Evolutionary conservation across 768 basidiomycete species (phyloP).

Genomic region (Lyophyllum atratum): DNA sequence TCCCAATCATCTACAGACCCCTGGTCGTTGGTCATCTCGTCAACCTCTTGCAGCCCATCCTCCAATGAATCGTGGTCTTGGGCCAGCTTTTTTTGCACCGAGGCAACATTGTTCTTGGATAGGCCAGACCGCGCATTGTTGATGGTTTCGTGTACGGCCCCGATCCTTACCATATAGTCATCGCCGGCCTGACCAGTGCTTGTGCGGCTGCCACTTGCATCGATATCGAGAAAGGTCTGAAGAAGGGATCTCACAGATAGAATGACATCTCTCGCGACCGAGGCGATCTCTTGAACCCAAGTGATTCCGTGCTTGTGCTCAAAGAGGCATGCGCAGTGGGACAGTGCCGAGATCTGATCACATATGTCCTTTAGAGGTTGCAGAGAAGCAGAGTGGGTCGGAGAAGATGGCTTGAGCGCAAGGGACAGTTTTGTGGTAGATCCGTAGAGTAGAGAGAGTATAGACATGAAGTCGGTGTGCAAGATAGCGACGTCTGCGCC

Average conservation of each 20-base stretch:
- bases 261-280: constrained; percentile 42
- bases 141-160: constrained; percentile 63
- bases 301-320: constrained; percentile 45
- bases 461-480: constrained; percentile 55
- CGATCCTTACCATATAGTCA: constrained; percentile 58
- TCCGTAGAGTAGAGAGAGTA: constrained; percentile 59
- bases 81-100: constrained; percentile 55
- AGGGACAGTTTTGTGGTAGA: constrained; percentile 64
- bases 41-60: constrained; percentile 62
- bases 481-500: constrained; percentile 39
- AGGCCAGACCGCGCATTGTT: constrained; percentile 51
- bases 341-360: constrained; percentile 47
- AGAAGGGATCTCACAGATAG: constrained; percentile 44
- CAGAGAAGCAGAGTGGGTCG: constrained; percentile 51
- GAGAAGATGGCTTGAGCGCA: constrained; percentile 58
- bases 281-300: constrained; percentile 44
- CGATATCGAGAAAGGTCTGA: constrained; percentile 42
- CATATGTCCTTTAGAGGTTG: constrained; percentile 56
- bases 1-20: constrained; percentile 52
- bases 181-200: constrained; percentile 32
- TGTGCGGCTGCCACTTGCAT: constrained; percentile 20
- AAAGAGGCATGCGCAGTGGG: constrained; percentile 52
- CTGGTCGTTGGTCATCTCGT: constrained; percentile 49
- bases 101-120: constrained; percentile 56
- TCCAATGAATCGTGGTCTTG: constrained; percentile 57